phyloP scores from a whole-genome alignment of 2,329 filamentous ascomycete species.

The Xylaria sp. region DNA sequence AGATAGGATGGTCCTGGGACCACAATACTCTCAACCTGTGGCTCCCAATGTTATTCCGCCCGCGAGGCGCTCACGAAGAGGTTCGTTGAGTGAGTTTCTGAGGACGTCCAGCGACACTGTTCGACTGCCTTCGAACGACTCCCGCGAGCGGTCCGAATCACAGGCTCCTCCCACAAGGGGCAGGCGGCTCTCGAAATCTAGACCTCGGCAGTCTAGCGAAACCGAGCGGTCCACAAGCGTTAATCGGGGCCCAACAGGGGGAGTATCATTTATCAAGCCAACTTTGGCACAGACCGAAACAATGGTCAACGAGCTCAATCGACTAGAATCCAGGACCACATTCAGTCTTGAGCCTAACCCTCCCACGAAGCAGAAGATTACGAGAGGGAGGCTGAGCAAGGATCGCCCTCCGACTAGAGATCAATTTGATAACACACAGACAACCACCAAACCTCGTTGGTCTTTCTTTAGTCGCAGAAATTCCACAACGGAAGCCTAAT shows the following conservation, averaged over 20 bases:
- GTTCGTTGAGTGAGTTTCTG: conserved; percentile 19
- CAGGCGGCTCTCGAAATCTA: conserved; percentile 34
- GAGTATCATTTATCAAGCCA: conserved; percentile 13
- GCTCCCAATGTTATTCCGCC: neutral
- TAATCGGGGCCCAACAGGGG: conserved; percentile 17
- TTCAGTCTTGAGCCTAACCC: conserved; percentile 1
- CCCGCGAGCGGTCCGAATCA: neutral
- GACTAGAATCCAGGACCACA: conserved; percentile 2
- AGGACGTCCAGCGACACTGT: conserved; percentile 22
- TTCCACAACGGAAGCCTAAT: conserved; percentile 14
- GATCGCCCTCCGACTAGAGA: conserved; percentile 7
- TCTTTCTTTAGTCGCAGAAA: conserved; percentile 26
- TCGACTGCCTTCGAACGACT: conserved; percentile 9
- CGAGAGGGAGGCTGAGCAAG: conserved; percentile 25
- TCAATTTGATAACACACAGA: neutral
- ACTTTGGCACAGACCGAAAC: conserved; percentile 11
- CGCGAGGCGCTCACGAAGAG: conserved; percentile 11
- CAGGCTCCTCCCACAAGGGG: conserved; percentile 23
- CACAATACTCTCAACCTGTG: neutral
- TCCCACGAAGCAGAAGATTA: conserved; percentile 7
- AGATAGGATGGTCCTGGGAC: conserved; percentile 4
- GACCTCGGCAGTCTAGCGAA: conserved; percentile 11
- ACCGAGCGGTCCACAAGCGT: conserved; percentile 11
- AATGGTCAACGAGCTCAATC: conserved; percentile 18
- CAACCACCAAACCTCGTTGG: conserved; percentile 18